Conservation (phyloP, 805 yeast species). For the Trichomonascus vanleenenianus region DNA sequence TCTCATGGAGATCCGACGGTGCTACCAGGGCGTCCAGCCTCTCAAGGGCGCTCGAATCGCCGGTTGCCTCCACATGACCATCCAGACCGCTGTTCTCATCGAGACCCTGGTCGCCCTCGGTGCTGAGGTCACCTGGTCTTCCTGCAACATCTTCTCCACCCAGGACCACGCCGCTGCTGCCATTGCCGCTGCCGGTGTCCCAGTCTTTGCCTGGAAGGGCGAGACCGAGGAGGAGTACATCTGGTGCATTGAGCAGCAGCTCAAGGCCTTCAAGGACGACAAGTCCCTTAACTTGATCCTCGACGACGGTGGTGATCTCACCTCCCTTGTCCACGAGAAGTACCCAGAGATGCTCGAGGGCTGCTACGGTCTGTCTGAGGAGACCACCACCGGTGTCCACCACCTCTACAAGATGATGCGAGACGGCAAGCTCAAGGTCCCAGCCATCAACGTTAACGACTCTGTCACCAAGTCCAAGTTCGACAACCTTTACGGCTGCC, state of each 20-base stretch:
- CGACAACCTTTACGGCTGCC: conserved; percentile 99
- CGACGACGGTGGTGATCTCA: conserved; percentile 99
- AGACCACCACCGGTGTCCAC: conserved; percentile 99
- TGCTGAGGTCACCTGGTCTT: conserved; percentile 99
- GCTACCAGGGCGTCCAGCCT: conserved; percentile 88
- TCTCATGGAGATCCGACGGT: conserved; percentile 92
- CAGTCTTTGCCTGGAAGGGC: conserved; percentile 99
- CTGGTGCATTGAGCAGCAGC: conserved; percentile 99
- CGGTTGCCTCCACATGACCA: conserved; percentile 99
- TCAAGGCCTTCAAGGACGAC: conserved; percentile 93
- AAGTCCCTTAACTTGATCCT: conserved; percentile 92
- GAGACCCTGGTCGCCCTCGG: conserved; percentile 96
- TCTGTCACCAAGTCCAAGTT: conserved; percentile 98
- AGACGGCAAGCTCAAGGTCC: conserved; percentile 86
- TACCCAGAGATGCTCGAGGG: conserved; percentile 95
- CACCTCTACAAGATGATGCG: conserved; percentile 94
- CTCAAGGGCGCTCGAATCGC: conserved; percentile 98
- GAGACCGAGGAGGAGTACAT: conserved; percentile 99
- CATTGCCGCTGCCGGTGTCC: conserved; percentile 98
- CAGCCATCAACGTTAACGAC: conserved; percentile 99
- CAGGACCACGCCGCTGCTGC: conserved; percentile 99
- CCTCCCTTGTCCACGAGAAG: conserved; percentile 92
- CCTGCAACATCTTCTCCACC: conserved; percentile 98
- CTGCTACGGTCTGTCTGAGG: conserved; percentile 96
- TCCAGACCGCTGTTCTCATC: conserved; percentile 97